A percentile compares a stretch with the other conserved stretches of the same genome.
Conservation (phyloP, 345 rosid genomes). For the Salix caprea region DNA sequence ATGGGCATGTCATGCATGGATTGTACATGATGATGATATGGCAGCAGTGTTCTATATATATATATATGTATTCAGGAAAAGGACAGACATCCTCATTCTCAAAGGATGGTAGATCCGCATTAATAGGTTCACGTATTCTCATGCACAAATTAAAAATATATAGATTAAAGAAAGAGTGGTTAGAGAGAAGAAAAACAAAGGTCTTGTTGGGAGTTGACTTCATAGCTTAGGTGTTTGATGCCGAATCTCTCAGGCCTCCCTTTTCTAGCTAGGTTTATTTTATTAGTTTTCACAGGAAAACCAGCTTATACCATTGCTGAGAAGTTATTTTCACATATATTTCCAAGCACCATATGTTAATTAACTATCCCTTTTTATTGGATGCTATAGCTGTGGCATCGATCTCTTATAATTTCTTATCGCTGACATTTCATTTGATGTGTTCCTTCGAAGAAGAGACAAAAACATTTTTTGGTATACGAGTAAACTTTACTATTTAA, state of each 20-base stretch:
- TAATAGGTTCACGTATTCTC: conserved; percentile 40
- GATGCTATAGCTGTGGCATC: not conserved
- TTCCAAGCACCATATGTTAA: not conserved
- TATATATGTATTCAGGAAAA: conserved; percentile 1
- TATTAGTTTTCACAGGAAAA: not conserved
- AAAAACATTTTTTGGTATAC: too few species aligned
- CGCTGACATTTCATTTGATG: not conserved
- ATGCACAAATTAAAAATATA: conserved; percentile 17
- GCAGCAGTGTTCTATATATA: not conserved
- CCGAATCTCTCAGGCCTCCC: conserved; percentile 15
- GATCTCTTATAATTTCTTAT: not conserved
- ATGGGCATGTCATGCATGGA: not conserved
- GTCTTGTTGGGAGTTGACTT: conserved; percentile 37
- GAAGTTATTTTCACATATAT: not conserved
- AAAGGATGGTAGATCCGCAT: conserved; percentile 32
- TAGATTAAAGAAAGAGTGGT: not conserved
- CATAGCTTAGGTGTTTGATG: conserved; percentile 27
- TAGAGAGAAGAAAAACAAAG: conserved; percentile 2
- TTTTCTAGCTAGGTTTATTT: not conserved
- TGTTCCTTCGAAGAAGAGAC: too few species aligned
- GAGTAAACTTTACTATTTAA: accelerated
- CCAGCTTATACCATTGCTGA: not conserved
- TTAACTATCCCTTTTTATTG: not conserved
- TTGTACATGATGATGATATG: not conserved
- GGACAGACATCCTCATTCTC: conserved; percentile 38